These are phyloP conservation scores for Mycena floridula DNA, from an alignment of 768 basidiomycete genomes.

Conservation along the genomic window DNA sequence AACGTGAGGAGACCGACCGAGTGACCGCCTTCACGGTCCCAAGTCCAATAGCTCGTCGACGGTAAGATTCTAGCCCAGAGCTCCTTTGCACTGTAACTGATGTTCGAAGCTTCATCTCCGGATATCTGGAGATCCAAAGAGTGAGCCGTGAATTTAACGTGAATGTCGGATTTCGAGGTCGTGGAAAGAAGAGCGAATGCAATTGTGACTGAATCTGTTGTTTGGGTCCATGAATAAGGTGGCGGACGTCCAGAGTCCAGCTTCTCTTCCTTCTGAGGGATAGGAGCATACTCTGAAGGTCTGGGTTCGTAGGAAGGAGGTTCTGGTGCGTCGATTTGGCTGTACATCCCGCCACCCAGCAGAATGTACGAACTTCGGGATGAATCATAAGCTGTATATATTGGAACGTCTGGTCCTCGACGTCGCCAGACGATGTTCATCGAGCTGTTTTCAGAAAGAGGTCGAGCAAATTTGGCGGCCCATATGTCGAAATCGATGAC, in stretches of 20 bases:
- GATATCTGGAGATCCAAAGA: conserved; percentile 62
- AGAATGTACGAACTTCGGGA: conserved; percentile 44
- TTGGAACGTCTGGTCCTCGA: conserved; percentile 65
- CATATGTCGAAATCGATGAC: conserved; percentile 57
- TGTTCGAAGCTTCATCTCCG: conserved; percentile 22
- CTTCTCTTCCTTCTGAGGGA: conserved; percentile 57
- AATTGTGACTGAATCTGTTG: conserved; percentile 74
- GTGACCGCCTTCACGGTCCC: conserved; percentile 71
- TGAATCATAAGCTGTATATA: conserved; percentile 44
- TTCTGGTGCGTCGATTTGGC: conserved; percentile 26
- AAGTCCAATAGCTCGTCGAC: conserved; percentile 88
- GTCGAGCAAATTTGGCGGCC: conserved; percentile 48
- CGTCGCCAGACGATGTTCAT: conserved; percentile 65
- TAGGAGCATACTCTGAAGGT: conserved; percentile 60
- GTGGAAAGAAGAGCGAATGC: conserved; percentile 77
- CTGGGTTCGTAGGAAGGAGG: conserved; percentile 47
- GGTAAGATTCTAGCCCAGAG: conserved; percentile 81
- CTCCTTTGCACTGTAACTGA: conserved; percentile 34
- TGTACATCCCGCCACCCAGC: conserved; percentile 53
- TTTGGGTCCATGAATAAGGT: conserved; percentile 93
- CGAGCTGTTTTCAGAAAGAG: conserved; percentile 24
- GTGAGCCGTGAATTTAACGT: conserved; percentile 56
- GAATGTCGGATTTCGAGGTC: conserved; percentile 58
- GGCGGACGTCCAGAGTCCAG: conserved; percentile 53
- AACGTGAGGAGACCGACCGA: conserved; percentile 69